Evolutionary conservation across 805 yeast genomes (phyloP), one percentile per base, ranked within the genome.

Genomic region (Yarrowia bubula): DNA sequence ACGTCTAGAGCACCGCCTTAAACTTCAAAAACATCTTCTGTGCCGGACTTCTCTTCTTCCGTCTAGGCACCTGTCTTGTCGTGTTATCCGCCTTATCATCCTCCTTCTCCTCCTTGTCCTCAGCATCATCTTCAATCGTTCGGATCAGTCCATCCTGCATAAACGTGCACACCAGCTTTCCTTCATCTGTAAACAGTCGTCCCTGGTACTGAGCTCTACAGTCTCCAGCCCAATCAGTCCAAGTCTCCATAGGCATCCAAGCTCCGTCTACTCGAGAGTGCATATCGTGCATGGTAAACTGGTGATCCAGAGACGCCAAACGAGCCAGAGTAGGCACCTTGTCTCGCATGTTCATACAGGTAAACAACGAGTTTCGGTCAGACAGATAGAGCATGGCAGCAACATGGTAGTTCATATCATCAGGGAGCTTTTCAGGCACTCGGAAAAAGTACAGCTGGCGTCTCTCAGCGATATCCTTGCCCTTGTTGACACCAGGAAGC

Each of bases 331-430:
- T 43, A 6, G 64, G 64, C 38, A 55, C 55, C 18, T 58, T 46
- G 44, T 72, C 70, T 65, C 68, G 72, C 39, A 73, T 64, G 37
- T 72, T 72, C 51, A 71, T 41, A 9, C 74, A 58, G 6, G 75
- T 73, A 65, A 73, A 73, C 53, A 73, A 68, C 64, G 76, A 73
- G 69, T 73, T 73, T 22, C 76, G 66, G 41, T 73, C 76, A 3
- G 76, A 73, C n/a, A 72, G 68, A 55, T 72, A 73, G 32, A 73
- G 57, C 53, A 73, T 48, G n/a, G 74, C 72, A 1, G 76, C 72
- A n/a, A 73, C 70, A 38, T 70, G 73, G 18, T 73, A 58, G 66
- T 73, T 71, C 60, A 63, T 60, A 37, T 66, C 66, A 43, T 43
- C 50, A 0, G 68, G 60, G 33, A 71, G 70, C 44, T 33, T 31